Evolutionary conservation across 768 basidiomycete genomes (phyloP).

Genomic region (Mycena epipterygia): DNA sequence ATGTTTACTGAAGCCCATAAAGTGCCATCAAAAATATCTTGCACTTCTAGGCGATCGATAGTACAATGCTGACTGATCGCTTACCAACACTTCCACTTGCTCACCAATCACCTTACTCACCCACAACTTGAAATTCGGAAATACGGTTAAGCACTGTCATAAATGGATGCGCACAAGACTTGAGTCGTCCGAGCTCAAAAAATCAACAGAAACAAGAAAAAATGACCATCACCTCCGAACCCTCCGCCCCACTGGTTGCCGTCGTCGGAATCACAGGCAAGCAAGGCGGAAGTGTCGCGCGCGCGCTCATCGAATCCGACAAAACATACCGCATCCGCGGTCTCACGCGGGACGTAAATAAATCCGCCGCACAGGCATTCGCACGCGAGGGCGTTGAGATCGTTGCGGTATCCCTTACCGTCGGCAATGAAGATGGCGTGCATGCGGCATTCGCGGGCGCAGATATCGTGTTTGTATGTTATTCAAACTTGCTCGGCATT

Average conservation of each 20-base stretch:
- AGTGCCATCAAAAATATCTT: too few relatives aligned
- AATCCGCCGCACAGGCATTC: conserved; percentile 1
- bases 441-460: conserved; percentile 7
- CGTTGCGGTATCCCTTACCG: not conserved
- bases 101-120: too few relatives aligned
- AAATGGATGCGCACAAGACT: too few relatives aligned
- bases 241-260: conserved; percentile 16
- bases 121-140: too few relatives aligned
- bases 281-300: conserved; percentile 27
- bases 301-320: conserved; percentile 3
- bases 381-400: conserved; percentile 3
- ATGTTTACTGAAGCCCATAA: too few relatives aligned
- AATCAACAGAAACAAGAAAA: too few relatives aligned
- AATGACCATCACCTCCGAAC: conserved; percentile 14
- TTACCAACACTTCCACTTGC: too few relatives aligned
- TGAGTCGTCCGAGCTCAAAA: too few relatives aligned
- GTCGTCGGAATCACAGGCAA: conserved; percentile 26
- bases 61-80: too few relatives aligned
- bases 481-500: too few relatives aligned
- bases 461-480: conserved; percentile 17
- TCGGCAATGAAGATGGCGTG: conserved; percentile 1
- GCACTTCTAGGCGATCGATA: too few relatives aligned
- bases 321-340: conserved; percentile 24
- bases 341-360: conserved; percentile 17
- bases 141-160: too few relatives aligned